Conservation (phyloP, 208 protist species). For the Leishmania turanica region DNA sequence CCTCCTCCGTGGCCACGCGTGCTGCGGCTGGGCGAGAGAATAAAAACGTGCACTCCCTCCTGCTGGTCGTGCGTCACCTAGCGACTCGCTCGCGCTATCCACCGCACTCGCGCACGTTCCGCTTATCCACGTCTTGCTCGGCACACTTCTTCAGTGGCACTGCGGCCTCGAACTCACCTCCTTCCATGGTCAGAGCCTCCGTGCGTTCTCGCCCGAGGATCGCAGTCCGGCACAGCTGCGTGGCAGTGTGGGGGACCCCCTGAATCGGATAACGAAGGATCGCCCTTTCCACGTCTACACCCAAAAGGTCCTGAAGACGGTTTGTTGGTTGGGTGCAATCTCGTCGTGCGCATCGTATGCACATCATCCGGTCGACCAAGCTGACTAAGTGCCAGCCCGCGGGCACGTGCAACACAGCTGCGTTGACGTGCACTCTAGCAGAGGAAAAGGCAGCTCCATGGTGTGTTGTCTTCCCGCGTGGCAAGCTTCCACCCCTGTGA, state of each 20-base stretch:
- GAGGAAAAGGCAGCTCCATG: not conserved
- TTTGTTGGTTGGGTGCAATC: no score
- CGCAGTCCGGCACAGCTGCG: not conserved
- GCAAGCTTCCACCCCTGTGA: not conserved
- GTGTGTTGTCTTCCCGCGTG: not conserved
- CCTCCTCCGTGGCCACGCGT: not conserved
- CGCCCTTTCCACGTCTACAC: no score
- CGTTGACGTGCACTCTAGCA: not conserved
- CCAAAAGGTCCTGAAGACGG: no score
- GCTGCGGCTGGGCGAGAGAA: not conserved
- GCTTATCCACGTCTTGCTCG: not conserved
- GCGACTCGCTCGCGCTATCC: not conserved
- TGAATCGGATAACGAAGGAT: not conserved
- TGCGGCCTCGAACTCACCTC: not conserved
- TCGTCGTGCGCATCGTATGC: no score
- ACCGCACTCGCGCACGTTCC: not conserved
- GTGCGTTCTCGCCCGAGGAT: not conserved
- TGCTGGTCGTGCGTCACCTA: not conserved
- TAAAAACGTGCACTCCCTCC: not conserved
- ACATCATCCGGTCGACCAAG: no score
- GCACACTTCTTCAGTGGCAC: not conserved
- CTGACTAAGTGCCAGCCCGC: not conserved
- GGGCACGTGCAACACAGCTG: not conserved
- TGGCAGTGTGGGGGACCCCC: not conserved
- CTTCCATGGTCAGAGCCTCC: not conserved